These are phyloP conservation scores for Prototheca cutis DNA, from an alignment of 163 green algal genomes.

Conservation along the genomic window DNA sequence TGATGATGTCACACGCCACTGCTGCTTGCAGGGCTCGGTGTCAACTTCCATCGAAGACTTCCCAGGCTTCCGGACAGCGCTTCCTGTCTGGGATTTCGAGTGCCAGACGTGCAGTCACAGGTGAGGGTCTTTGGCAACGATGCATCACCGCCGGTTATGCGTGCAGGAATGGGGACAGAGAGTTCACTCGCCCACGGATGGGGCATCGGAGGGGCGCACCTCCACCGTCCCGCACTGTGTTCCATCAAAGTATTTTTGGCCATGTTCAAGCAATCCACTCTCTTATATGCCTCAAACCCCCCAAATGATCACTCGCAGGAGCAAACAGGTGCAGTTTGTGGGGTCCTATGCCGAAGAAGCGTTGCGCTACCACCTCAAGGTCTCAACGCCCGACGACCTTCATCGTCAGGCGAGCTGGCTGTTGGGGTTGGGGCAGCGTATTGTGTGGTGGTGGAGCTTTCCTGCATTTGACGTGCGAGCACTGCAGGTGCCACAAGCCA, in stretches of 20 bases:
- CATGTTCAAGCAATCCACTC: neutral
- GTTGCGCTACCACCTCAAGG: constrained; percentile 26
- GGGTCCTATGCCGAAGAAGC: constrained; percentile 34
- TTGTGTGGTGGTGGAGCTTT: neutral
- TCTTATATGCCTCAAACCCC: neutral
- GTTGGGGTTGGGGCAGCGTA: neutral
- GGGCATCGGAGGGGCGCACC: too few relatives aligned
- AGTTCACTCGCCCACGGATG: too few relatives aligned
- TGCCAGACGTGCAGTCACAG: constrained; percentile 34
- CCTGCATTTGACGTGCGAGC: neutral
- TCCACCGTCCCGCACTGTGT: too few relatives aligned
- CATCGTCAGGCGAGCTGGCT: constrained; percentile 10
- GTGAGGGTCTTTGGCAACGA: too few relatives aligned
- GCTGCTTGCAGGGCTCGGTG: constrained; percentile 20
- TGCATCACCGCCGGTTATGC: too few relatives aligned
- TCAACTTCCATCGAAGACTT: constrained; percentile 32
- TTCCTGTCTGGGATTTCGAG: constrained; percentile 38
- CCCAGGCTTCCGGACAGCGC: constrained; percentile 32
- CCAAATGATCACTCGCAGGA: neutral
- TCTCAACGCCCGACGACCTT: constrained; percentile 5
- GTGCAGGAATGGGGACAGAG: too few relatives aligned
- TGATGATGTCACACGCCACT: neutral
- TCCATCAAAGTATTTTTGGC: too few relatives aligned
- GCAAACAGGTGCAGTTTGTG: constrained; percentile 43
- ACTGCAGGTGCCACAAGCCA: too few relatives aligned